A percentile compares a stretch with the other conserved stretches of the same genome.
These are phyloP conservation scores for Eucalyptus polybractea DNA, from an alignment of 345 rosid genomes.

Conservation along the genomic window DNA sequence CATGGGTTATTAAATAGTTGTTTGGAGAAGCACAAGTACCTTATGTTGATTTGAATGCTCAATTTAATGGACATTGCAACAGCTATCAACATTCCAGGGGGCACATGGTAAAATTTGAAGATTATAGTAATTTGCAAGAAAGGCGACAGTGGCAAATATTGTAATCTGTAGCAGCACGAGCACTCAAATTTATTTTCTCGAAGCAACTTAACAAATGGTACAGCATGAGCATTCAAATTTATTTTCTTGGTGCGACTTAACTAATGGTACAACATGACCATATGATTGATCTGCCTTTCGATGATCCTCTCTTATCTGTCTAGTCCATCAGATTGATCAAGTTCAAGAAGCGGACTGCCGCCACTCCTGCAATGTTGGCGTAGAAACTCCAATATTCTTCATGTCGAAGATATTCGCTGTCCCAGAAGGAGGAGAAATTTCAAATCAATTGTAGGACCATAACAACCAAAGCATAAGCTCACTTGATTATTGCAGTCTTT, in stretches of 20 bases:
- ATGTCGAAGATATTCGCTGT: conserved; percentile 76
- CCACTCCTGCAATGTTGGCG: conserved; percentile 59
- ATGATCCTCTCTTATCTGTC: background rate
- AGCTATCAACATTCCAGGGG: background rate
- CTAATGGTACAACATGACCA: background rate
- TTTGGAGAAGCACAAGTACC: background rate
- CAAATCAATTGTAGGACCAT: background rate
- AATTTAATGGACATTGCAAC: background rate
- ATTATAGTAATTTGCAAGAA: background rate
- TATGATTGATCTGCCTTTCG: background rate
- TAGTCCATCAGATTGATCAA: background rate
- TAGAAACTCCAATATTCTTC: conserved; percentile 57
- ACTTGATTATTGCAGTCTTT: background rate
- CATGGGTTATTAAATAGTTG: background rate
- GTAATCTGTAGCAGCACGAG: background rate
- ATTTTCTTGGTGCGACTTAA: background rate
- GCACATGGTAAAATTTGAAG: background rate
- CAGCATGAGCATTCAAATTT: background rate
- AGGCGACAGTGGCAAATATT: background rate
- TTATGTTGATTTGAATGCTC: background rate
- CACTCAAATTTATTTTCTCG: background rate
- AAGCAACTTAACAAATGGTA: background rate
- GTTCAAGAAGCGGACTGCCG: conserved; percentile 11
- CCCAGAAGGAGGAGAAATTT: background rate
- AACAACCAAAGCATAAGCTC: background rate